Conservation (phyloP, 495 filamentous ascomycete species). For the Tuber umbilicatum region DNA sequence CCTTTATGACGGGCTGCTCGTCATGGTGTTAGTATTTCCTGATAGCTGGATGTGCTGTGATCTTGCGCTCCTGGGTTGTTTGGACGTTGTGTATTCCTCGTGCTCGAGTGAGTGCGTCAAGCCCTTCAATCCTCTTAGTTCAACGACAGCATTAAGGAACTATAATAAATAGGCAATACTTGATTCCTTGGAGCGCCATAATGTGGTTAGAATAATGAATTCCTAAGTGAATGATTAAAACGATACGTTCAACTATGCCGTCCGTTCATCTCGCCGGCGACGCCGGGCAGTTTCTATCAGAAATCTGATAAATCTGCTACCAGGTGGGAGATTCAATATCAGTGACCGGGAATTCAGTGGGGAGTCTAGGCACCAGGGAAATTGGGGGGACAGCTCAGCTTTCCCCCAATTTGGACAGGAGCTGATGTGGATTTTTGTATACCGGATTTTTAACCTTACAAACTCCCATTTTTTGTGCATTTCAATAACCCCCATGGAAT, state of each 20-base stretch:
- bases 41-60: background rate
- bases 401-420: background rate
- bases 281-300: background rate
- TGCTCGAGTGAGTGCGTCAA: background rate
- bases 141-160: background rate
- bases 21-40: background rate
- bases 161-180: background rate
- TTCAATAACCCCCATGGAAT: background rate
- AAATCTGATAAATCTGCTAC: background rate
- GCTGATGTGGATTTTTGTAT: background rate
- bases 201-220: background rate
- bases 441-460: background rate
- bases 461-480: background rate
- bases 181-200: background rate
- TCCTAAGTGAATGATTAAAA: background rate
- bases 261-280: background rate
- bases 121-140: background rate
- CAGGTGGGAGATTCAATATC: background rate
- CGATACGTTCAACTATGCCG: background rate
- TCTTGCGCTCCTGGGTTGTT: background rate
- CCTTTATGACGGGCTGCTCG: background rate
- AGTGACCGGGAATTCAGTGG: background rate
- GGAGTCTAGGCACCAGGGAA: background rate
- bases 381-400: background rate
- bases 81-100: background rate